Evolutionary conservation across 2,329 filamentous ascomycete genomes (phyloP).

Genomic region (Penicillium frequentans): DNA sequence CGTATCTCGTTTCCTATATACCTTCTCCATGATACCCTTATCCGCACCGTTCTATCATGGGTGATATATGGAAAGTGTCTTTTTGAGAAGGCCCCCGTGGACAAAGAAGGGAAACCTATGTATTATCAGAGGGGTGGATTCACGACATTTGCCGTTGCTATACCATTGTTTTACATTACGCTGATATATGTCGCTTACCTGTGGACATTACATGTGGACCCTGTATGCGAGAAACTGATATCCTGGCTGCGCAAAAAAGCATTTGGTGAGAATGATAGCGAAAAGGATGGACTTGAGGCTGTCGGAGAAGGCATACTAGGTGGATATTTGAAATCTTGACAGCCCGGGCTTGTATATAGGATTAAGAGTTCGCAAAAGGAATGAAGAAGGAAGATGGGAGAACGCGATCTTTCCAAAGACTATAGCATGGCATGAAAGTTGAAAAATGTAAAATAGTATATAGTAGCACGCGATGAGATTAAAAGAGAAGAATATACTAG

Average conservation of each 20-base stretch:
- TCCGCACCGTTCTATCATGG: constrained; percentile 28
- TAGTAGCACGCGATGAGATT: too few relatives aligned
- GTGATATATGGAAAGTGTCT: constrained; percentile 20
- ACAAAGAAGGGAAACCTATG: neutral
- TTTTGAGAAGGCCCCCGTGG: constrained; percentile 1
- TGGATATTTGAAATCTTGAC: too few relatives aligned
- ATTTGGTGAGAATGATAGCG: neutral
- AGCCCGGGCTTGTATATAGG: too few relatives aligned
- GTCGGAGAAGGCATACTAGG: too few relatives aligned
- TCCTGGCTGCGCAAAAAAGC: neutral
- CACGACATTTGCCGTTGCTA: neutral
- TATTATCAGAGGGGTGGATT: neutral
- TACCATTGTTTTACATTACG: neutral
- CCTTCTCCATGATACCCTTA: constrained; percentile 27
- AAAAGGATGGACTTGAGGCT: too few relatives aligned
- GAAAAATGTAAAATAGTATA: too few relatives aligned
- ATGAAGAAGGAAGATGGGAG: too few relatives aligned
- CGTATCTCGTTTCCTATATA: constrained; percentile 30
- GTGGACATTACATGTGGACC: neutral
- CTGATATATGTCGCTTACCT: neutral
- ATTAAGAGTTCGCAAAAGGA: too few relatives aligned
- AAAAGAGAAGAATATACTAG: too few relatives aligned
- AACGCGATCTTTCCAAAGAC: too few relatives aligned
- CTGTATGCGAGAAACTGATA: neutral
- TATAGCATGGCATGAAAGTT: too few relatives aligned